phyloP scores from a whole-genome alignment of 192 early-diverging fungal species.

The Coemansia sp. region DNA sequence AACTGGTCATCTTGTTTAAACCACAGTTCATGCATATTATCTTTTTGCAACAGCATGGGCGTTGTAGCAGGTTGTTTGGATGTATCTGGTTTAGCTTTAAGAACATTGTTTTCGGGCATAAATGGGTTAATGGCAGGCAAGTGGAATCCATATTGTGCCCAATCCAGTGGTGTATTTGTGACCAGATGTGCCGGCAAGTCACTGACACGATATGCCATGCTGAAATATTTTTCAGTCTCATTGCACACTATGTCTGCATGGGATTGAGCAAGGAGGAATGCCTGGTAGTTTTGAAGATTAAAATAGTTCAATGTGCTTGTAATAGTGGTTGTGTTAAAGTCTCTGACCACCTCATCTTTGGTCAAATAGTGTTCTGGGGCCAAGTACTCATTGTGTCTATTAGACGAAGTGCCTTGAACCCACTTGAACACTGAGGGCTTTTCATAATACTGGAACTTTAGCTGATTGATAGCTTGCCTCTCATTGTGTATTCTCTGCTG shows the following conservation, averaged over 20 bases:
- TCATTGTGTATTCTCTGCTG: conserved; percentile 14
- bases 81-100: background rate
- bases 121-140: background rate
- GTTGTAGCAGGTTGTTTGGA: background rate
- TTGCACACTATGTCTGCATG: background rate
- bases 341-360: background rate
- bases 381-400: background rate
- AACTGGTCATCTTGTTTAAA: no score
- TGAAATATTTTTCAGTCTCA: background rate
- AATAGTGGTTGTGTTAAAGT: background rate
- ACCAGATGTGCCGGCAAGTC: background rate
- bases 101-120: background rate
- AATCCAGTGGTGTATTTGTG: background rate
- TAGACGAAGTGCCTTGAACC: background rate
- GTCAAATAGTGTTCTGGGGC: background rate
- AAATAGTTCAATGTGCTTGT: background rate
- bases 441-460: background rate
- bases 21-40: background rate
- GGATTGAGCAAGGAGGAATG: background rate
- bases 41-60: conserved; percentile 13
- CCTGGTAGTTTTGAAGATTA: background rate
- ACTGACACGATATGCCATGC: background rate
- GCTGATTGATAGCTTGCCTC: background rate
- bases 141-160: background rate
- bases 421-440: background rate